Base-by-base conservation (phyloP, 768 basidiomycete species). In the Cubamyces sp. region DNA sequence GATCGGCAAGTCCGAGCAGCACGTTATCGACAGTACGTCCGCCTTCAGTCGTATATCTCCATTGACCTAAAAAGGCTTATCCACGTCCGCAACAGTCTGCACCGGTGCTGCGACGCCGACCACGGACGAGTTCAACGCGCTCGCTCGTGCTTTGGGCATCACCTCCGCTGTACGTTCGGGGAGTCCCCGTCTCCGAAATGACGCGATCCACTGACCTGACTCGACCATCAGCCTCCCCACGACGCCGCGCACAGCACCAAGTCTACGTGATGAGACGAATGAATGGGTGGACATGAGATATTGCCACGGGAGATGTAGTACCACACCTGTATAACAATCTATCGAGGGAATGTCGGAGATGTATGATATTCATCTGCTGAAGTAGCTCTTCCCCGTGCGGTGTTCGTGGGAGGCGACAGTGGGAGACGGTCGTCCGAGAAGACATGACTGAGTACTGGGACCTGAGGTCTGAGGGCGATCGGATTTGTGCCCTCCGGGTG, bases 11-110 rank as follows among this genome's bases (percentile, higher is more conserved):
- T 49, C 69, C 43, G 77, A 82, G 69, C 73, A 80, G 37, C 85
- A 80, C 57, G 80, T 91, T 51, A 73, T 75, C 46, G 80, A 81
- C 47, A 81, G 90, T 90, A 67, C 61, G 82, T 76, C 9, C 43
- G 41, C 43, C 5, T 11, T 12, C 21, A 7, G 28, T 12, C 37
- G 16, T 18, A 15, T 39, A 11, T 53, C 28, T 2, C 23, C 37
- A 1, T 26, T 26, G 1, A n/a, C 19, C 18, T 52, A 3, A 37
- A 42, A 55, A 16, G 18, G 15, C 19, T 25, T 1, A 16, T 19
- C 49, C 11, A 4, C 28, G 16, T 30, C 37, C 23, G 7, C 41
- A 19, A 30, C 41, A 73, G 70, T 73, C 65, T 70, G 69, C 68
- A 73, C 71, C 25, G 71, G 71, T 26, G 60, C 56, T 14, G 28